These are phyloP conservation scores for Drosera capensis DNA, from an alignment of 148 eudicot species.

Conservation along the genomic window DNA sequence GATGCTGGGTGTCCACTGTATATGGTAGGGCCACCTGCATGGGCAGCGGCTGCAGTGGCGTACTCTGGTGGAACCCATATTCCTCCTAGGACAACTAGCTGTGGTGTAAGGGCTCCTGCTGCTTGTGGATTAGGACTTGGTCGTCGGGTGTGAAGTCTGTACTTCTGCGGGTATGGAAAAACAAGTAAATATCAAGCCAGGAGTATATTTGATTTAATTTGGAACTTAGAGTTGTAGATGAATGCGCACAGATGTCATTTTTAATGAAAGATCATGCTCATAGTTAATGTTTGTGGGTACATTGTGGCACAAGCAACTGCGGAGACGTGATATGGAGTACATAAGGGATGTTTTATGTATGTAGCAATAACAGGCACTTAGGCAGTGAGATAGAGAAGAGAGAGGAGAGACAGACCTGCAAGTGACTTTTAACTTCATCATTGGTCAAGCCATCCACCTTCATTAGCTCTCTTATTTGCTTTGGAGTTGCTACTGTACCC, in stretches of 20 bases:
- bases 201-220: background rate
- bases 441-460: constrained; percentile 98
- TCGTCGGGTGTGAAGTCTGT: constrained; percentile 90
- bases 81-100: constrained; percentile 78
- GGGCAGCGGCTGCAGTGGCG: constrained; percentile 41
- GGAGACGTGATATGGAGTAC: constrained; percentile 6
- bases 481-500: constrained; percentile 89
- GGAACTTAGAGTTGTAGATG: background rate
- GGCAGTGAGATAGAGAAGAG: constrained; percentile 15
- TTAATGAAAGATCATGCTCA: background rate
- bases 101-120: constrained; percentile 33
- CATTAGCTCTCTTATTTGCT: constrained; percentile 96
- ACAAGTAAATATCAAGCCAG: background rate
- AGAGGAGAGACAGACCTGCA: constrained; percentile 40
- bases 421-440: constrained; percentile 99
- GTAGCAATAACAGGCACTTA: background rate
- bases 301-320: constrained; percentile 14
- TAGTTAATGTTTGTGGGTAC: background rate
- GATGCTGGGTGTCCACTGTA: constrained; percentile 48
- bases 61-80: constrained; percentile 98
- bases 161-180: constrained; percentile 44
- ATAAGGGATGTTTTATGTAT: constrained; percentile 1
- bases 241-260: background rate
- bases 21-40: constrained; percentile 44
- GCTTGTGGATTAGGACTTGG: constrained; percentile 91